Evolutionary conservation across 2,329 filamentous ascomycete species (phyloP).

Genomic region (Cladosporium sphaerospermum): DNA sequence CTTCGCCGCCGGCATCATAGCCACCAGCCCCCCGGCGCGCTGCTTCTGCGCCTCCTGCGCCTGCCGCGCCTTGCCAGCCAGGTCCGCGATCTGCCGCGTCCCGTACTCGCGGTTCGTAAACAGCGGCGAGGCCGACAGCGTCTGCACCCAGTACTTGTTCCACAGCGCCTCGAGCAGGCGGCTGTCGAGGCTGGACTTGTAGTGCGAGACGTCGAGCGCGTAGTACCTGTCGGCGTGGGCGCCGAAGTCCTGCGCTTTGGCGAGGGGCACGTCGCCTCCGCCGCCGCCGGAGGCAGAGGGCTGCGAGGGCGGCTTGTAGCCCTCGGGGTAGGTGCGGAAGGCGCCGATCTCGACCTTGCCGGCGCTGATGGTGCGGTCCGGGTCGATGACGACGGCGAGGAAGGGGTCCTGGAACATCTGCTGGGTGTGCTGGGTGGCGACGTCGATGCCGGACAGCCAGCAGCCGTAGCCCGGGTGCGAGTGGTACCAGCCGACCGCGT

Average conservation of each 20-base stretch:
- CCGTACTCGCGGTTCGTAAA: conserved; percentile 90
- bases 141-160: conserved; percentile 99
- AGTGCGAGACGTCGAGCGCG: conserved; percentile 82
- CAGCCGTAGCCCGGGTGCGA: conserved; percentile 96
- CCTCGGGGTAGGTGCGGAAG: conserved; percentile 81
- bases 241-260: conserved; percentile 92
- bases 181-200: conserved; percentile 85
- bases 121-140: conserved; percentile 81
- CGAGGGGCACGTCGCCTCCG: conserved; percentile 65
- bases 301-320: conserved; percentile 52
- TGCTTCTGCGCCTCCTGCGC: conserved; percentile 31
- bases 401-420: conserved; percentile 86
- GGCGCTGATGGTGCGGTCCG: conserved; percentile 86
- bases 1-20: conserved; percentile 20
- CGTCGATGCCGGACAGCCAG: conserved; percentile 96
- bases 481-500: conserved; percentile 97
- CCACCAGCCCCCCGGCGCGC: conserved; percentile 18
- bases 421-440: conserved; percentile 77
- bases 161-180: conserved; percentile 82
- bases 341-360: conserved; percentile 97
- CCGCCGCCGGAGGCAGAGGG: conserved; percentile 55
- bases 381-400: conserved; percentile 91
- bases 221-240: conserved; percentile 90
- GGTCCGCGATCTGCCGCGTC: conserved; percentile 84
- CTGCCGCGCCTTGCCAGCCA: conserved; percentile 68